These are phyloP conservation scores for Fusarium decemcellulare DNA, from an alignment of 2,329 filamentous ascomycete species.

Conservation along the genomic window DNA sequence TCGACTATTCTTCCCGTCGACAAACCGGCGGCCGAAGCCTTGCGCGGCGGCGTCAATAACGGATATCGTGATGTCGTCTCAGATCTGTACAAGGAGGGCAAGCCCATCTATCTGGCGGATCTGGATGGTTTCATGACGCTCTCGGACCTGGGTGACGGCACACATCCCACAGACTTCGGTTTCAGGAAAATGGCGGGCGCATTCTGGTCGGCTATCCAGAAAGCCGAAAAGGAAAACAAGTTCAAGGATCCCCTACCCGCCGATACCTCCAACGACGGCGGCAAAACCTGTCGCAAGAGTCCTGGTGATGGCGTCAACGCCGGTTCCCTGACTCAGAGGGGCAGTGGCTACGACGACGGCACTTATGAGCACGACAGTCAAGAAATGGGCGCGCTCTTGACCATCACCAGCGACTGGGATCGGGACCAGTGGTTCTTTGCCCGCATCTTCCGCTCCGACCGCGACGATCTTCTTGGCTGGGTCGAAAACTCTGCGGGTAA, in stretches of 20 bases:
- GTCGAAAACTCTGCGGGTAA: conserved; percentile 3
- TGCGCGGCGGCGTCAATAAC: not conserved
- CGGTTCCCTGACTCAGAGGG: conserved; percentile 40
- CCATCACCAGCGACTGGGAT: not conserved
- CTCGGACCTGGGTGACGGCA: not conserved
- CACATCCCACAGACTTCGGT: not conserved
- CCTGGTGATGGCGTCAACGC: conserved; percentile 6
- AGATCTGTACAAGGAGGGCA: not conserved
- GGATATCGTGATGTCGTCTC: not conserved
- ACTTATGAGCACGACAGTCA: conserved; percentile 45
- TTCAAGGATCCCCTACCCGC: not conserved
- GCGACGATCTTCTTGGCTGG: not conserved
- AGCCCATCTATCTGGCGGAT: not conserved
- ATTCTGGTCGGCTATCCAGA: not conserved
- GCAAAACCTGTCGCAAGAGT: not conserved
- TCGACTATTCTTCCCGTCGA: not conserved
- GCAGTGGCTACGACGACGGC: conserved; percentile 48
- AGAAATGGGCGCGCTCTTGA: conserved; percentile 30
- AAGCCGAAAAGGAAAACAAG: not conserved
- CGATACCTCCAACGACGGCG: not conserved
- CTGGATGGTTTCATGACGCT: not conserved
- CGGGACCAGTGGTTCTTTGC: conserved; percentile 6
- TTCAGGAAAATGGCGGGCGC: not conserved
- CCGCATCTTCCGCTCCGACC: not conserved
- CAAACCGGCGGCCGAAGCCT: not conserved